Evolutionary conservation across 371 early-diverging fungal species (phyloP), one percentile per base, ranked within the genome.

Genomic region (Amoeboaphelidium occidentale): DNA sequence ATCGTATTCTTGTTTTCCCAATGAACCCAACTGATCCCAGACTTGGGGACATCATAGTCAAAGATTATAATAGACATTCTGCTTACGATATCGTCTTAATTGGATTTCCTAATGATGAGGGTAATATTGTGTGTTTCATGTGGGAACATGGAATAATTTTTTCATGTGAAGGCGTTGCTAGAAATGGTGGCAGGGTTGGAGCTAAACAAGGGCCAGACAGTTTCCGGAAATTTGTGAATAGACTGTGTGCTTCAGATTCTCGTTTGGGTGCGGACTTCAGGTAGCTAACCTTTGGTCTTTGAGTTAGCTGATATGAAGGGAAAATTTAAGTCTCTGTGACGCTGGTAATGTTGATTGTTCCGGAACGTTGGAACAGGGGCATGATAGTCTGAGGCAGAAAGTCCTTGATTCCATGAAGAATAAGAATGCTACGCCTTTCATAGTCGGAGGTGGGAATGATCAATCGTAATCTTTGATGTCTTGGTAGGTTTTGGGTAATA

Each of bases 391-490:
- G 26, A 14, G 17, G 2, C 1, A 1, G 0, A 41, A 24, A 17
- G 52, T 51, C 22, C 12, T 3, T 43, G 14, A 13, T 6, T 22
- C 41, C 14, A 2, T 51, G 10, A 2, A 10, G 2, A 1, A 12
- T 1, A 46, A 24, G n/a, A n/a, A n/a, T 0, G 28, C 12, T 10
- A 42, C 45, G 2, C 52, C 52, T 21, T 47, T 51, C 20, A 50
- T 51, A 2, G 23, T 51, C 17, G 52, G 52, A 17, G 52, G 52
- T 25, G 52, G 52, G 20, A 51, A 51, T 22, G 28, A 51, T 42
- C 52, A 51, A 43, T 28, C 28, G 2, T 51, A n/a, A n/a, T n/a
- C n/a, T n/a, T n/a, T n/a, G n/a, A n/a, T n/a, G n/a, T n/a, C n/a
- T n/a, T n/a, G n/a, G n/a, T n/a, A n/a, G n/a, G n/a, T n/a, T n/a